A percentile compares a stretch with the other conserved stretches of the same genome.
Conservation (phyloP, 129 eudicot genomes). For the Sambucus nigra region DNA sequence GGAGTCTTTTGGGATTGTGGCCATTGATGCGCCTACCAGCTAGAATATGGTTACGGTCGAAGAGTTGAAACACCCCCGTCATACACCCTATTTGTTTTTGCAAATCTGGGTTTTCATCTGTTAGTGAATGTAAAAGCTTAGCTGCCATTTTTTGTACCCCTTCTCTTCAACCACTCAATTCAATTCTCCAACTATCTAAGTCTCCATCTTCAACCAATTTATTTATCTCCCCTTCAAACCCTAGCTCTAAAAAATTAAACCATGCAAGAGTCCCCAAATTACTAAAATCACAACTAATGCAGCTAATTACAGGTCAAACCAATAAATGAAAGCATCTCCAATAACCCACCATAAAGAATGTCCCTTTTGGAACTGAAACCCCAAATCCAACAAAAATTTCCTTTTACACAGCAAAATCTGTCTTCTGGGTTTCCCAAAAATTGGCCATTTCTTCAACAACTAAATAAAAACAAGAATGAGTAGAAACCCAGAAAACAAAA, state of each 20-base stretch:
- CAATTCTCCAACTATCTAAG: conserved; percentile 6
- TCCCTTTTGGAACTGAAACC: background rate
- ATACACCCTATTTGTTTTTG: conserved; percentile 94
- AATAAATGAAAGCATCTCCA: background rate
- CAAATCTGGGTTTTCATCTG: conserved; percentile 87
- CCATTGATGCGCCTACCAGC: conserved; percentile 58
- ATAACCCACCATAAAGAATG: background rate
- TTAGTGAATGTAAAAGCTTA: conserved; percentile 66
- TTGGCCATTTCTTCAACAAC: conserved; percentile 2
- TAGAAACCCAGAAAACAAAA: conserved; percentile 27
- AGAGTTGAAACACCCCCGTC: conserved; percentile 86
- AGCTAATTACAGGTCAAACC: conserved; percentile 8
- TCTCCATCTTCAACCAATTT: background rate
- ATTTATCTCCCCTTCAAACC: no score
- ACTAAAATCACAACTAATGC: conserved; percentile 7
- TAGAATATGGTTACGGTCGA: conserved; percentile 62
- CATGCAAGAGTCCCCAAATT: conserved; percentile 10
- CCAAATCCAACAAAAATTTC: conserved; percentile 3
- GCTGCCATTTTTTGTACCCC: conserved; percentile 57
- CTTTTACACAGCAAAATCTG: background rate
- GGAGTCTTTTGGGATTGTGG: conserved; percentile 52
- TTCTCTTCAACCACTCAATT: conserved; percentile 7
- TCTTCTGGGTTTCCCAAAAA: background rate
- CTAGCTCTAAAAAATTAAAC: no score
- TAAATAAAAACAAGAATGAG: background rate